A percentile compares a stretch with the other conserved stretches of the same genome.
These are phyloP conservation scores for Leptodermis oblonga DNA, from an alignment of 257 asterid species.

Conservation along the genomic window DNA sequence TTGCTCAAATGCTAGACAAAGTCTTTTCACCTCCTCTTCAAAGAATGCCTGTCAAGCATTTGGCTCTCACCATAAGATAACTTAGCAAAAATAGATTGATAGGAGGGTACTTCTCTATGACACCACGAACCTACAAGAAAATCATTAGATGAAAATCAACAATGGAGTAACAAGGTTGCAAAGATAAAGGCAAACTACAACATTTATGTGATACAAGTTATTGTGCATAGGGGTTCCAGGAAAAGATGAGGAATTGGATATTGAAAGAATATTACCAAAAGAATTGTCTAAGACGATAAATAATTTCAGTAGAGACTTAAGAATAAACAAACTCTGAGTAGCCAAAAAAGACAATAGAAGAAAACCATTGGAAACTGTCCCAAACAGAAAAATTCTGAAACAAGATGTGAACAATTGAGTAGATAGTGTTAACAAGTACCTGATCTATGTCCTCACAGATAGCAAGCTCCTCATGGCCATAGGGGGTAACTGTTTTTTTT, in stretches of 20 bases:
- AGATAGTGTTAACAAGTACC: conserved; percentile 31
- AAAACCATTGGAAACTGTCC: background rate
- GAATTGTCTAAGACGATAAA: too few relatives aligned
- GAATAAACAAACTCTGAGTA: background rate
- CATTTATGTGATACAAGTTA: too few relatives aligned
- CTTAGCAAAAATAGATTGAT: conserved; percentile 75
- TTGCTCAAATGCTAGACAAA: conserved; percentile 90
- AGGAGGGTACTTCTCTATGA: conserved; percentile 92
- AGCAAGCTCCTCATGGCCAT: conserved; percentile 97
- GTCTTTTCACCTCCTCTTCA: conserved; percentile 93
- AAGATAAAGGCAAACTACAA: background rate
- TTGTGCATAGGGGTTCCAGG: background rate
- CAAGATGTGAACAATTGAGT: background rate
- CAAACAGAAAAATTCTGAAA: background rate
- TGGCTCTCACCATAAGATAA: conserved; percentile 92
- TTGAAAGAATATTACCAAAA: background rate
- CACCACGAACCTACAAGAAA: conserved; percentile 69
- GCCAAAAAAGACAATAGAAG: background rate
- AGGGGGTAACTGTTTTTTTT: conserved; percentile 56
- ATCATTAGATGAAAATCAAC: background rate
- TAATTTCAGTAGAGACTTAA: background rate
- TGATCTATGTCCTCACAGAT: conserved; percentile 85
- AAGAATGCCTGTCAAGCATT: conserved; percentile 94
- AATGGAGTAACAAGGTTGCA: background rate
- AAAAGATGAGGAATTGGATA: background rate